Evolutionary conservation across 805 yeast genomes (phyloP).

Genomic region (Allodekkera sacchari): DNA sequence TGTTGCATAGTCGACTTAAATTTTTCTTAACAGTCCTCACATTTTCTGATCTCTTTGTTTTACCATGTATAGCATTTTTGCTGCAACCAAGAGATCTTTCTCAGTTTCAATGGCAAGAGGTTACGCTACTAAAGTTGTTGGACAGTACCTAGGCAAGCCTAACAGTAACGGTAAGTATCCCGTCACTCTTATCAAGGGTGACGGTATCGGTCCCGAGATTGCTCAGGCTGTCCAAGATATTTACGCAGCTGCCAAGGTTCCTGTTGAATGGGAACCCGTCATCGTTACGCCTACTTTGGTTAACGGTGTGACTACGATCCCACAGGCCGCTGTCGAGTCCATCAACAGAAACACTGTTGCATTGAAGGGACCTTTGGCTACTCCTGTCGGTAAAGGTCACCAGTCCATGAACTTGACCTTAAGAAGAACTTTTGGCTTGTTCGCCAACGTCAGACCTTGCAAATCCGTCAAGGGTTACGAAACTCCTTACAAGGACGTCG

Average conservation of each 20-base stretch:
- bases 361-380: conserved; percentile 95
- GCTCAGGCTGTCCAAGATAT: conserved; percentile 90
- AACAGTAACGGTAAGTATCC: conserved; percentile 77
- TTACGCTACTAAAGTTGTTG: conserved; percentile 37
- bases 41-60: too few species aligned
- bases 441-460: conserved; percentile 97
- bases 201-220: conserved; percentile 96
- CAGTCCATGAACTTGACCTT: conserved; percentile 93
- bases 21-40: too few species aligned
- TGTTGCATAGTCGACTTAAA: too few species aligned
- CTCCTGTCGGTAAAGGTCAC: conserved; percentile 99
- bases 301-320: conserved; percentile 90
- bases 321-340: conserved; percentile 84
- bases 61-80: too few species aligned
- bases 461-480: conserved; percentile 87
- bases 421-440: conserved; percentile 92
- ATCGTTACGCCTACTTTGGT: conserved; percentile 91
- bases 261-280: conserved; percentile 94
- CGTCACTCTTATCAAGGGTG: conserved; percentile 96
- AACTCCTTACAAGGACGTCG: conserved; percentile 84
- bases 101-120: conserved; percentile 20
- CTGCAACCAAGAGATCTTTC: too few species aligned
- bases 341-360: conserved; percentile 92
- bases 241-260: conserved; percentile 89
- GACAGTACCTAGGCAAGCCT: conserved; percentile 59